Conservation (phyloP, 2,329 filamentous ascomycete genomes). For the Fonsecaea erecta region DNA sequence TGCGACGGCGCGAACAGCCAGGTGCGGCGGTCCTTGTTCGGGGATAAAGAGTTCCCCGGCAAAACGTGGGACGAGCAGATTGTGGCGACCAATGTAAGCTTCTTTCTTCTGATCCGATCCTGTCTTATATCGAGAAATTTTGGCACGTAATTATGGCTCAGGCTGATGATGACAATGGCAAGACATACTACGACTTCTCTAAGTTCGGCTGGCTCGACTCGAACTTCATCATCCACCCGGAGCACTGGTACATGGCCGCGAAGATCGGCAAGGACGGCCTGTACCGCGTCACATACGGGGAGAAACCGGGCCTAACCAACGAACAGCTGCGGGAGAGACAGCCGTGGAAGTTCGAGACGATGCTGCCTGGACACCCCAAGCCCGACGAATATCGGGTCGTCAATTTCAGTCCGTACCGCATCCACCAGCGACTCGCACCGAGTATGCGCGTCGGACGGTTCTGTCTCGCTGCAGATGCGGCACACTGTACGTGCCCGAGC, state of each 20-base stretch:
- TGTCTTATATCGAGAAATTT: neutral
- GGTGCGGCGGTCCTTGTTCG: slow-evolving; percentile 26
- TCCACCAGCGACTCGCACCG: slow-evolving; percentile 65
- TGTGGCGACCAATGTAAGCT: slow-evolving; percentile 35
- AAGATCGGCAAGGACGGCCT: slow-evolving; percentile 61
- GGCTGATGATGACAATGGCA: neutral
- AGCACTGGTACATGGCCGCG: slow-evolving; percentile 67
- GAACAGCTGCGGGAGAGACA: slow-evolving; percentile 61
- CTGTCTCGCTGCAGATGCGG: slow-evolving; percentile 64
- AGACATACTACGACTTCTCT: slow-evolving; percentile 67
- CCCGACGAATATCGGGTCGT: slow-evolving; percentile 62
- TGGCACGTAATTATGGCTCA: neutral
- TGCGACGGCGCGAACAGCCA: slow-evolving; percentile 43
- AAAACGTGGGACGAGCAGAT: slow-evolving; percentile 36
- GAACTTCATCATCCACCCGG: slow-evolving; percentile 65
- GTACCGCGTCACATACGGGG: slow-evolving; percentile 68
- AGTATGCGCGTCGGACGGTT: slow-evolving; percentile 63
- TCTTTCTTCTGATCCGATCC: neutral
- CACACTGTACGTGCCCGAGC: slow-evolving; percentile 48
- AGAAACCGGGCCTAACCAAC: slow-evolving; percentile 56
- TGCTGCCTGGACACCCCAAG: slow-evolving; percentile 65
- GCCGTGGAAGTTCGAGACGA: slow-evolving; percentile 60
- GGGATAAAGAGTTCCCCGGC: slow-evolving; percentile 28
- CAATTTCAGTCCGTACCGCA: slow-evolving; percentile 64
- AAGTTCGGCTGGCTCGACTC: slow-evolving; percentile 45